Conservation (phyloP, 176 grass and related monocot species). For the Oryza officinalis region DNA sequence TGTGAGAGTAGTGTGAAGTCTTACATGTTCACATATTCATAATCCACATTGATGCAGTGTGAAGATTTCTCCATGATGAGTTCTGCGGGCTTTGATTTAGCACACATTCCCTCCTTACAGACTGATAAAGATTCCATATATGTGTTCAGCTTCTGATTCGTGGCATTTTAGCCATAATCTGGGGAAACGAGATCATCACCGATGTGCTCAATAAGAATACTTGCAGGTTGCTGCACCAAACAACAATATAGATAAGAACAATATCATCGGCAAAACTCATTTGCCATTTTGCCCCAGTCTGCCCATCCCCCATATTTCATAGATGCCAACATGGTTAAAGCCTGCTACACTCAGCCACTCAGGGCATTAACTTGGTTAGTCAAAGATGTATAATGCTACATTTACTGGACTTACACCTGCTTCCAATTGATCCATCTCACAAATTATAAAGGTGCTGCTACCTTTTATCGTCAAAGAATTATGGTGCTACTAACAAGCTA, state of each 20-base stretch:
- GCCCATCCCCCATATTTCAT: not conserved
- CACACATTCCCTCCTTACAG: slow-evolving; percentile 34
- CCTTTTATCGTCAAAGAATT: not conserved
- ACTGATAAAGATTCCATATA: slow-evolving; percentile 16
- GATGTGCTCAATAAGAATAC: slow-evolving; percentile 43
- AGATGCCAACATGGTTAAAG: not conserved
- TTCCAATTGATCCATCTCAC: not conserved
- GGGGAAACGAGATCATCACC: slow-evolving; percentile 16
- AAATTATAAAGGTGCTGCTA: too few relatives aligned
- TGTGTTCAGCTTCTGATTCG: slow-evolving; percentile 15
- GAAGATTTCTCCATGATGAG: slow-evolving; percentile 55
- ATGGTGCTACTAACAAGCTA: slow-evolving; percentile 14
- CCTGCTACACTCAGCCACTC: not conserved
- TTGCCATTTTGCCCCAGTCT: not conserved
- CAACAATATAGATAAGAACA: slow-evolving; percentile 36
- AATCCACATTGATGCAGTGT: slow-evolving; percentile 47
- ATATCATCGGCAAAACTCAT: slow-evolving; percentile 11
- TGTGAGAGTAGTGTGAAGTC: slow-evolving; percentile 25
- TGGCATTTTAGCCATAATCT: slow-evolving; percentile 13
- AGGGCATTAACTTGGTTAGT: slow-evolving; percentile 11
- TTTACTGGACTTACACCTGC: slow-evolving; percentile 14
- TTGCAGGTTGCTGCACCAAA: slow-evolving; percentile 44
- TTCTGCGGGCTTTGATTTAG: slow-evolving; percentile 31
- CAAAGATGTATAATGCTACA: not conserved
- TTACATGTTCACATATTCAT: slow-evolving; percentile 71